Evolutionary conservation across 176 grass and related monocot species (phyloP).

Genomic region (Ensete glaucum): DNA sequence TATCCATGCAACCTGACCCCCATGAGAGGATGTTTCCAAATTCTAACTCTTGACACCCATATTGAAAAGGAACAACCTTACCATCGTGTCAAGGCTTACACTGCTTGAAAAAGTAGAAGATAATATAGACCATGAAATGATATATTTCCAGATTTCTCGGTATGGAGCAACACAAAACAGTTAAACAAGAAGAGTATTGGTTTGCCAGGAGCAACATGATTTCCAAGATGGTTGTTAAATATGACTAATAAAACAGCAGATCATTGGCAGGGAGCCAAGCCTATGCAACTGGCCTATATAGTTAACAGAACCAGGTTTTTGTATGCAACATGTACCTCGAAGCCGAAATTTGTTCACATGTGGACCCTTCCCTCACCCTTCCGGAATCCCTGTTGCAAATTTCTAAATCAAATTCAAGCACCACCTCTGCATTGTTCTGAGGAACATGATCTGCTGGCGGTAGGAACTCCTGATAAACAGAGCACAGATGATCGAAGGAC

Average conservation of each 20-base stretch:
- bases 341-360: constrained; percentile 16
- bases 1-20: not conserved
- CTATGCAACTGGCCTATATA: too few species aligned
- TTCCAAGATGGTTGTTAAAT: not conserved
- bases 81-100: not conserved
- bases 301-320: not conserved
- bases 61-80: not conserved
- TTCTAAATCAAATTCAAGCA: constrained; percentile 17
- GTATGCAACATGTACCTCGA: constrained; percentile 13
- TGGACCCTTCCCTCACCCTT: not conserved
- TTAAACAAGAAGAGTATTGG: not conserved
- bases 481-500: constrained; percentile 3
- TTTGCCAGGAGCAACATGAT: not conserved
- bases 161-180: not conserved
- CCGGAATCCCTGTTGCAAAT: constrained; percentile 10
- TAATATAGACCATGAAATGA: not conserved
- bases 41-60: not conserved
- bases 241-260: not conserved
- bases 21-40: not conserved
- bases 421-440: constrained; percentile 22
- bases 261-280: not conserved
- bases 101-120: not conserved
- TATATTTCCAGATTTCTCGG: not conserved
- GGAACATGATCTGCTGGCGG: constrained; percentile 36
- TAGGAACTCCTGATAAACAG: constrained; percentile 49